Percentiles rank a stretch among this genome's conserved stretches.
Conservation (phyloP, 306 rosid species). For the Phaseolus lunatus region DNA sequence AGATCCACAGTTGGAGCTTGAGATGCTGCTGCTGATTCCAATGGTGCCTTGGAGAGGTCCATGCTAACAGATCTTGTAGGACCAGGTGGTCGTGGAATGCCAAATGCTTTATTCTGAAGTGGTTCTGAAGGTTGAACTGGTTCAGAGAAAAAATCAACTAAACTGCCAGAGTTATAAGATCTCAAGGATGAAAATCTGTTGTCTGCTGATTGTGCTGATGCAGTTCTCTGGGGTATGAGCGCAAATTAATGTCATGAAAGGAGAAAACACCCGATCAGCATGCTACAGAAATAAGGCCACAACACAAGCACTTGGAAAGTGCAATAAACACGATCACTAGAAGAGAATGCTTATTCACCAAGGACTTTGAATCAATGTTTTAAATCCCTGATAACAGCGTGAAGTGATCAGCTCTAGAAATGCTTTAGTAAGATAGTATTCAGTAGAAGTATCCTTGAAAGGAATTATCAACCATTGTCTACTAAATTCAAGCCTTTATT, state of each 20-base stretch:
- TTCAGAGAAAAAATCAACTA: constrained; percentile 57
- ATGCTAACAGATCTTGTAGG: constrained; percentile 59
- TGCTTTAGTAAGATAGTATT: no score
- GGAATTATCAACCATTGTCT: no score
- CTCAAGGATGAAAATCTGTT: constrained; percentile 55
- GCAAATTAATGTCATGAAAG: constrained; percentile 40
- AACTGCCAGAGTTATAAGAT: constrained; percentile 60
- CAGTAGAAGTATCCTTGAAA: no score
- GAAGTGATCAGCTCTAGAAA: background rate
- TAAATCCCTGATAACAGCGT: background rate
- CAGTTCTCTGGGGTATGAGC: constrained; percentile 60
- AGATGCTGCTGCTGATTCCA: constrained; percentile 50
- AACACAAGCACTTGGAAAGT: constrained; percentile 37
- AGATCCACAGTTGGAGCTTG: constrained; percentile 52
- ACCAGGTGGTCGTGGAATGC: constrained; percentile 48
- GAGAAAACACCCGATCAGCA: constrained; percentile 31
- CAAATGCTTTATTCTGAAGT: constrained; percentile 48
- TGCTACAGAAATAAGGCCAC: constrained; percentile 34
- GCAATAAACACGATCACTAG: constrained; percentile 10
- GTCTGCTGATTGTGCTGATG: constrained; percentile 62
- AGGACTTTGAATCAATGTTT: background rate
- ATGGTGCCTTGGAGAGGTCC: constrained; percentile 54
- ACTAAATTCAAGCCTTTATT: background rate
- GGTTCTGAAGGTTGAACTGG: constrained; percentile 54
- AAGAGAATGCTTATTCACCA: constrained; percentile 3